Conservation (phyloP, 163 green algal genomes). For the Scenedesmus sp. region DNA sequence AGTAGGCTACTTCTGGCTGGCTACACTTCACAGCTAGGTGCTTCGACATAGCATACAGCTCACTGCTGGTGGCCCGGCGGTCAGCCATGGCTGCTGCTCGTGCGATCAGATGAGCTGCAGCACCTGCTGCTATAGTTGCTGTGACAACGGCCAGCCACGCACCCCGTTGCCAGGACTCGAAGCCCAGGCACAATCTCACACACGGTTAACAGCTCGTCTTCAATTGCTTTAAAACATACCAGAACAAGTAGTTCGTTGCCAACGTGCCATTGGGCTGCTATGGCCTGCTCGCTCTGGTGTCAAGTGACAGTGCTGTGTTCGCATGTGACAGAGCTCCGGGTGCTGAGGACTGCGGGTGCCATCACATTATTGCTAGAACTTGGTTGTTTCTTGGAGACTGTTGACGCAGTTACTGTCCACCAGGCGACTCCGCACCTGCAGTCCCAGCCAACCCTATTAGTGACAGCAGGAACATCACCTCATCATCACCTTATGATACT, state of each 20-base stretch:
- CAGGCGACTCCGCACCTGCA: background rate
- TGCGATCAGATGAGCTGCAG: background rate
- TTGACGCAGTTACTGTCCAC: background rate
- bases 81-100: constrained; percentile 32
- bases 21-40: constrained; percentile 50
- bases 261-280: background rate
- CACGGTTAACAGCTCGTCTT: background rate
- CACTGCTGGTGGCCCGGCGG: constrained; percentile 47
- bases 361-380: background rate
- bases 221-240: background rate
- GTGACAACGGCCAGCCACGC: background rate
- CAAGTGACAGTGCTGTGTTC: background rate
- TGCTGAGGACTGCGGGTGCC: background rate
- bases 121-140: background rate
- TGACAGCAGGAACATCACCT: background rate
- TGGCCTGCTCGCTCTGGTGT: background rate
- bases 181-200: background rate
- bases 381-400: background rate
- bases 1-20: constrained; percentile 43
- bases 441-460: background rate
- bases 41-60: constrained; percentile 59
- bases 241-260: background rate
- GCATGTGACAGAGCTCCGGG: background rate
- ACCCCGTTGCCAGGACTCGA: background rate
- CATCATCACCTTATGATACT: background rate